Conservation (phyloP, 495 filamentous ascomycete species). For the Neohortaea acidophila region DNA sequence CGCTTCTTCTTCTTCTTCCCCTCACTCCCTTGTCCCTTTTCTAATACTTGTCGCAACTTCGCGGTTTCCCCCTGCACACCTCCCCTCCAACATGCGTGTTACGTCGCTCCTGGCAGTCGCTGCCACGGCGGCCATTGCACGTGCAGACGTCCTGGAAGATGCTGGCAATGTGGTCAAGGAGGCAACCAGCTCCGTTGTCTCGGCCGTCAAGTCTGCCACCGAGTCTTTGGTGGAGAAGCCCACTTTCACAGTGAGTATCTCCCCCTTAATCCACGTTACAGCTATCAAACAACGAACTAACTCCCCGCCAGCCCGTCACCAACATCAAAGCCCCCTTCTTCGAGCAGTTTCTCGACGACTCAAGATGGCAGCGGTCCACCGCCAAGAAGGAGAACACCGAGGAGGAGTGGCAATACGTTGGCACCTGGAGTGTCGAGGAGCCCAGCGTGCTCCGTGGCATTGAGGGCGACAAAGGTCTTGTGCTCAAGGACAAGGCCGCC, state of each 20-base stretch:
- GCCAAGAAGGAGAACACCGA: conserved; percentile 89
- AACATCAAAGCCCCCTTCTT: conserved; percentile 83
- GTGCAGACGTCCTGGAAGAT: conserved; percentile 16
- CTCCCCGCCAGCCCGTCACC: conserved; percentile 50
- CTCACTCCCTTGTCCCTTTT: no score
- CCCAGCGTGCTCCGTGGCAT: conserved; percentile 84
- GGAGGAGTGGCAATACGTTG: conserved; percentile 96
- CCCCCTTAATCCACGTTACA: conserved; percentile 11
- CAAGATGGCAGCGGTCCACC: conserved; percentile 78
- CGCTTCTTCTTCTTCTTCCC: no score
- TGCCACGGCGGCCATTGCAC: conserved; percentile 24
- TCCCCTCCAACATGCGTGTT: conserved; percentile 27
- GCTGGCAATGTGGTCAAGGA: conserved; percentile 10
- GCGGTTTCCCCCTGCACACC: no score
- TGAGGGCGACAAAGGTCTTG: conserved; percentile 89
- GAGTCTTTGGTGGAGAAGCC: conserved; percentile 51
- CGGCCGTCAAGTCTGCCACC: conserved; percentile 34
- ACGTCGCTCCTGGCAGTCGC: conserved; percentile 22
- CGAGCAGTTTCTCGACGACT: conserved; percentile 98
- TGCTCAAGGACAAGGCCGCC: conserved; percentile 89
- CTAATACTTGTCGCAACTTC: no score
- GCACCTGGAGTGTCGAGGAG: conserved; percentile 94
- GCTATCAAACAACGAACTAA: conserved; percentile 10
- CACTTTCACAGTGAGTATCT: conserved; percentile 81
- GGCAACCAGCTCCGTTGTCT: conserved; percentile 20